Evolutionary conservation across 768 basidiomycete genomes (phyloP), one percentile per base, ranked within the genome.

Genomic region (Suillus paluster): DNA sequence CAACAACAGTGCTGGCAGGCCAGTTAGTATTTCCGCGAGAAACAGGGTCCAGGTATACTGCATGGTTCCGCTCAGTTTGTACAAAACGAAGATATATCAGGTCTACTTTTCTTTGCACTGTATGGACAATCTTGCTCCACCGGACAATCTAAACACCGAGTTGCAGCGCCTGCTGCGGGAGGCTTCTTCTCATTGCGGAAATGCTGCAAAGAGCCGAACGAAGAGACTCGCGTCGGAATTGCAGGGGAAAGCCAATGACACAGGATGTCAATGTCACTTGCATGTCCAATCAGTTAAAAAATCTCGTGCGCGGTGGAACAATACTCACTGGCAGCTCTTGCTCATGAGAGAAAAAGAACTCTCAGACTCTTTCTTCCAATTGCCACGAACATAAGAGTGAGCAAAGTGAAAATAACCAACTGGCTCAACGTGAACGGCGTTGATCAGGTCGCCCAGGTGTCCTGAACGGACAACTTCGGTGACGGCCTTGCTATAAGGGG

Each of bases 341-440:
- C 93, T 90, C 88, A 96, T 87, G 57, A 96, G 82, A 15, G 90
- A 86, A 73, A 95, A 95, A 25, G 87, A 89, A 66, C 90, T 90
- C 7, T 81, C 77, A 3, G 77, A 74, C 70, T 95, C 90, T 27
- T 79, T 85, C 4, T 79, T 74, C 94, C 94, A 96, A 71, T 89
- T 88, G 2, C 87, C 94, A 38, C 94, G 85, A 34, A 96, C 94
- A 68, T 86, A 96, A 0, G 91, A 93, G 73, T 96, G 94, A 2
- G 94, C 91, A 74, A 95, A 95, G 73, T 95, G 94, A 68, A 83
- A 92, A 70, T 92, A 88, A 5, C 92, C 94, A 1, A 94, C 86
- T 0, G 94, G 94, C 69, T 96, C 94, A 59, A 95, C 77, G 60
- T 94, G 94, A 23, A 91, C 90, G 12, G 86, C 82, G 64, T 96